phyloP scores from a whole-genome alignment of 2,329 filamentous ascomycete species.

The Calonectria leucothoes region DNA sequence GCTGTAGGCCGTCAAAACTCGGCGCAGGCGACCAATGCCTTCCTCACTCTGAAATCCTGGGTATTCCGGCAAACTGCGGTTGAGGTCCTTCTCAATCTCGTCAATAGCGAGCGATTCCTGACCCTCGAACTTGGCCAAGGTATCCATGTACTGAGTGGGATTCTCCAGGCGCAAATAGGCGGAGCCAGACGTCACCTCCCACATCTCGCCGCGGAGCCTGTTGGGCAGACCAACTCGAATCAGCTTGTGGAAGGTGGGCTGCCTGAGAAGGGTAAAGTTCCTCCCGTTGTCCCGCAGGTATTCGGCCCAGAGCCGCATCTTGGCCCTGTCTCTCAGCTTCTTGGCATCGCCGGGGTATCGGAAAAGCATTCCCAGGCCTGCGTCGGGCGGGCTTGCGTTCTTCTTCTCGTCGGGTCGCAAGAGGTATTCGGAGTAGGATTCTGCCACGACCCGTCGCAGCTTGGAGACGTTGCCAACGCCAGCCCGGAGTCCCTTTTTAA shows the following conservation, averaged over 20 bases:
- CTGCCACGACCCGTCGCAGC: constrained; percentile 80
- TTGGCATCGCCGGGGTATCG: constrained; percentile 94
- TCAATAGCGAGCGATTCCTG: constrained; percentile 95
- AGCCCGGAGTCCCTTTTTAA: constrained; percentile 89
- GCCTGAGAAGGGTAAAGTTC: constrained; percentile 90
- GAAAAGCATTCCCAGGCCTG: constrained; percentile 91
- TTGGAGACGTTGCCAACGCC: constrained; percentile 90
- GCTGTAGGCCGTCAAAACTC: constrained; percentile 96
- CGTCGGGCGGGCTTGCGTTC: constrained; percentile 76
- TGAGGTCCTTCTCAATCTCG: constrained; percentile 98
- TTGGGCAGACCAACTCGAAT: constrained; percentile 96
- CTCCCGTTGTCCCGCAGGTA: constrained; percentile 96
- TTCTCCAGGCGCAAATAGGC: constrained; percentile 89
- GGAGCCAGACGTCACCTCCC: constrained; percentile 94
- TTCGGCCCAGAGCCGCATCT: constrained; percentile 98
- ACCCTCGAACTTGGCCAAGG: constrained; percentile 83
- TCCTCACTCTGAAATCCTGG: constrained; percentile 97
- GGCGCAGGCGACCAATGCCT: constrained; percentile 87
- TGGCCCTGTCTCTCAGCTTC: constrained; percentile 93
- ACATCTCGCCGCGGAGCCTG: constrained; percentile 90
- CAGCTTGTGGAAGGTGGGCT: constrained; percentile 97
- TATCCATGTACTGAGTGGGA: constrained; percentile 86
- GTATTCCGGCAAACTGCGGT: constrained; percentile 95
- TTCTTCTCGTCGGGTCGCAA: constrained; percentile 74
- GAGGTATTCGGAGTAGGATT: constrained; percentile 93